Base-by-base conservation (phyloP, 805 yeast species). In the Danielozyma ontarioensis region DNA sequence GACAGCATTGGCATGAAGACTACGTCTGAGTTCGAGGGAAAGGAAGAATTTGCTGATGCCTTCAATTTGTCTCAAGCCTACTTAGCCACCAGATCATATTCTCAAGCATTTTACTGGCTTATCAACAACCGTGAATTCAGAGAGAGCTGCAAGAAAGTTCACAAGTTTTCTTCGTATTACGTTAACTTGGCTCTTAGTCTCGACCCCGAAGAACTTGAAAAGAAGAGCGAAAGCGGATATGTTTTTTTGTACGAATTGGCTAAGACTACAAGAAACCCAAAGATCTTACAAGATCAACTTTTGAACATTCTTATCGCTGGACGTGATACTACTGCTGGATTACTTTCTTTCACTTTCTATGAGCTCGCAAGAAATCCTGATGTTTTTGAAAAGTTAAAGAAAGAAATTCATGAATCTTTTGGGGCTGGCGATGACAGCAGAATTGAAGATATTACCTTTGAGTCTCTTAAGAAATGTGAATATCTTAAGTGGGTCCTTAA, bases 301-400 rank as follows among this genome's bases (percentile, higher is more conserved):
- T 56, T 63, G 42, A 63, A 63, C 37, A 63, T 63, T 29, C 54
- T 63, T 51, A 45, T 63, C 23, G 69, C 69, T 25, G 69, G 68
- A 13, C 60, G 69, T 53, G 69, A 63, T 42, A 63, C 69, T 21
- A 63, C 69, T 16, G 69, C 69, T 11, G 68, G 64, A 2, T 50
- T 60, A 34, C 50, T 62, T 38, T 57, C 66, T 17, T 60, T 60
- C 35, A 39, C 55, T 5, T 39, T 61, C 31, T 59, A 46, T 32
- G 67, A 62, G 44, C 51, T 63, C 31, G 47, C 68, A 2, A 50
- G 62, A 43, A 48, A 59, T 39, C 66, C 61, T 6, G 40, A 46
- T n/a, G 34, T 60, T 8, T 61, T 46, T 48, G 45, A 41, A 14
- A 59, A 55, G 35, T 55, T 63, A 41, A 53, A 48, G 36, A 42